A percentile compares a stretch with the other conserved stretches of the same genome.
Evolutionary conservation across 192 early-diverging fungal genomes (phyloP).

Genomic region (Spizellomyces punctatus): DNA sequence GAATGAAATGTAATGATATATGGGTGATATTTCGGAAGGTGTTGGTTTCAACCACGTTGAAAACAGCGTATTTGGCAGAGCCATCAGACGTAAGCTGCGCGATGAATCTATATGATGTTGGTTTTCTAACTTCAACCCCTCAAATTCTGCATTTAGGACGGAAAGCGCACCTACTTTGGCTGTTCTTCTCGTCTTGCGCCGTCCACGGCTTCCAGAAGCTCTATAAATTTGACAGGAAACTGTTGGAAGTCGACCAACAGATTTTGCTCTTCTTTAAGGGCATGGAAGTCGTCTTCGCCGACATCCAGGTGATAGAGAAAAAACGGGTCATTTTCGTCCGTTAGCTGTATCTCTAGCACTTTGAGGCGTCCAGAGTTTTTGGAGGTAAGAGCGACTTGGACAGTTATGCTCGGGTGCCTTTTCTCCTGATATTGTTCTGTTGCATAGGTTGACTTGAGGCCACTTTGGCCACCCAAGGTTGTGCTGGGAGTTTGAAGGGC

Average conservation of each 20-base stretch:
- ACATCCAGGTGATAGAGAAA: conserved; percentile 51
- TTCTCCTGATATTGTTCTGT: conserved; percentile 23
- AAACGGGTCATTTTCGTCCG: conserved; percentile 51
- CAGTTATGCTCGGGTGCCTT: conserved; percentile 27
- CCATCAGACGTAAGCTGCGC: conserved; percentile 35
- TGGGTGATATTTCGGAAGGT: conserved; percentile 59
- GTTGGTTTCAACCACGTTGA: conserved; percentile 58
- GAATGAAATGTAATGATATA: conserved; percentile 46
- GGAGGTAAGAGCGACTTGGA: conserved; percentile 25
- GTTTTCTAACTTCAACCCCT: too few species aligned
- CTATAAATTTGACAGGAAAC: conserved; percentile 54
- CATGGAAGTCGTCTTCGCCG: conserved; percentile 56
- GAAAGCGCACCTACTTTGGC: conserved; percentile 40
- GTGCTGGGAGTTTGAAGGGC: background rate
- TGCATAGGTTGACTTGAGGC: background rate
- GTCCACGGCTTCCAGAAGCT: conserved; percentile 48
- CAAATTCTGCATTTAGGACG: background rate
- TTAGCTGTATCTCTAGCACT: conserved; percentile 48
- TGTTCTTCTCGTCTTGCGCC: conserved; percentile 16
- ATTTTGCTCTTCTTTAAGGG: conserved; percentile 48
- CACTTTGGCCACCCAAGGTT: background rate
- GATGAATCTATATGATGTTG: conserved; percentile 37
- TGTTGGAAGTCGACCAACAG: conserved; percentile 57
- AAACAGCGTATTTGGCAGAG: conserved; percentile 20
- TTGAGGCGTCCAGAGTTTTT: conserved; percentile 27